Evolutionary conservation across 345 rosid species (phyloP).

Genomic region (Linum usitatissimum): DNA sequence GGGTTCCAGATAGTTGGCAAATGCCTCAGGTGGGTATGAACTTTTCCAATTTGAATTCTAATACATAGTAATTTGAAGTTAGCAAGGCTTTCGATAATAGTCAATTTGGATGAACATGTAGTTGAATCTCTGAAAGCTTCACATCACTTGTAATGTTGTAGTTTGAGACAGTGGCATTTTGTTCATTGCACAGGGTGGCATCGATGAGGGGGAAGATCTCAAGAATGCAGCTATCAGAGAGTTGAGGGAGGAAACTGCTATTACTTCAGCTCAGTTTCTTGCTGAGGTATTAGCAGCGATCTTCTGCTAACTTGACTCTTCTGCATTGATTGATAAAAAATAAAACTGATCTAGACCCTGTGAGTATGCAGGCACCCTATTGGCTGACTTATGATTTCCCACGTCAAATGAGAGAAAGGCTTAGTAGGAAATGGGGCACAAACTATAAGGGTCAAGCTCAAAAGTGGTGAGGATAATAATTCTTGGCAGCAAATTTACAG

Average conservation of each 20-base stretch:
- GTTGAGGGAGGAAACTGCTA: conserved; percentile 9
- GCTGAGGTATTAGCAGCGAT: neutral
- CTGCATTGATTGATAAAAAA: too few species aligned
- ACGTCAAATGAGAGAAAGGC: conserved; percentile 31
- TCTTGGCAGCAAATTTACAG: neutral
- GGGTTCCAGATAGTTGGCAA: conserved; percentile 19
- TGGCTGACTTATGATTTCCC: conserved; percentile 78
- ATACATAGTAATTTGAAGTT: neutral
- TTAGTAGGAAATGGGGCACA: conserved; percentile 48
- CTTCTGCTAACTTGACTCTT: too few species aligned
- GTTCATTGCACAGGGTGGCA: neutral
- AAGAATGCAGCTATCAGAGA: conserved; percentile 1
- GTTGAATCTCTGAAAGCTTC: neutral
- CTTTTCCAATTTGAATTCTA: neutral
- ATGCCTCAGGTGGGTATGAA: conserved; percentile 22
- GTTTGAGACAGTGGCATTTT: neutral
- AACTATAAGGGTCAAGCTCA: conserved; percentile 80
- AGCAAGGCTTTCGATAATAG: neutral
- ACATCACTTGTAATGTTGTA: neutral
- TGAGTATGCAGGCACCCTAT: conserved; percentile 44
- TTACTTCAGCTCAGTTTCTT: conserved; percentile 4
- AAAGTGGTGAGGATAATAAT: conserved; percentile 39
- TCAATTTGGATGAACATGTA: neutral
- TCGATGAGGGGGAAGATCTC: conserved; percentile 3
- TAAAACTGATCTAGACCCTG: neutral